Evolutionary conservation across 805 yeast genomes (phyloP).

Genomic region (Wilhelminamyces savonicus): DNA sequence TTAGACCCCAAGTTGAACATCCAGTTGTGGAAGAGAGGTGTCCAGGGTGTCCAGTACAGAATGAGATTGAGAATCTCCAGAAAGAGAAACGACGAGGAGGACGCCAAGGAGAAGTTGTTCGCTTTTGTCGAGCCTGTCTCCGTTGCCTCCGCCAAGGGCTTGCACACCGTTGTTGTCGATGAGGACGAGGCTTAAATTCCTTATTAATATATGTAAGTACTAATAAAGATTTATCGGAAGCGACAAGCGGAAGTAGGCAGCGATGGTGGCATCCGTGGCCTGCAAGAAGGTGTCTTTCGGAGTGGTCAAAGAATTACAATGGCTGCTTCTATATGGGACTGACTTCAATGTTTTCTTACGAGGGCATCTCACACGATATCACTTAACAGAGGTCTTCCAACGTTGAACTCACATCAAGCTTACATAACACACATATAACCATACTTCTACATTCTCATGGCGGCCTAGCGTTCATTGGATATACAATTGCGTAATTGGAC

Average conservation of each 20-base stretch:
- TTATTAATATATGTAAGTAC: constrained; percentile 1
- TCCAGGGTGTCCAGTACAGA: constrained; percentile 98
- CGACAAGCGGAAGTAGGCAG: background rate
- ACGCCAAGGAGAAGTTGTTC: constrained; percentile 95
- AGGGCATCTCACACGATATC: too few species aligned
- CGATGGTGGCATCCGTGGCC: background rate
- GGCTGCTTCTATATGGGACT: too few species aligned
- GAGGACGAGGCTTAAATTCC: constrained; percentile 53
- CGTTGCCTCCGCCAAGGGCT: constrained; percentile 95
- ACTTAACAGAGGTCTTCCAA: too few species aligned
- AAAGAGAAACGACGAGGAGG: constrained; percentile 99
- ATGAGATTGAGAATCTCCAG: constrained; percentile 97
- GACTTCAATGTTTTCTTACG: too few species aligned
- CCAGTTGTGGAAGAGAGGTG: constrained; percentile 99
- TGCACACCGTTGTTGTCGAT: constrained; percentile 95
- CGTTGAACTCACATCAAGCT: too few species aligned
- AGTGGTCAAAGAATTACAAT: too few species aligned
- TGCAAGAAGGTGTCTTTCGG: too few species aligned
- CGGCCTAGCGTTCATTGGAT: too few species aligned
- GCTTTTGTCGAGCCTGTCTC: constrained; percentile 96
- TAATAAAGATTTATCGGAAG: too few species aligned
- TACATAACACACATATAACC: too few species aligned
- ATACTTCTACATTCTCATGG: too few species aligned
- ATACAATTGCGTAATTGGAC: too few species aligned
- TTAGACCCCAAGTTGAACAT: constrained; percentile 98